phyloP scores from a whole-genome alignment of 352 stramenopile species.

The Pythium guiyangense region DNA sequence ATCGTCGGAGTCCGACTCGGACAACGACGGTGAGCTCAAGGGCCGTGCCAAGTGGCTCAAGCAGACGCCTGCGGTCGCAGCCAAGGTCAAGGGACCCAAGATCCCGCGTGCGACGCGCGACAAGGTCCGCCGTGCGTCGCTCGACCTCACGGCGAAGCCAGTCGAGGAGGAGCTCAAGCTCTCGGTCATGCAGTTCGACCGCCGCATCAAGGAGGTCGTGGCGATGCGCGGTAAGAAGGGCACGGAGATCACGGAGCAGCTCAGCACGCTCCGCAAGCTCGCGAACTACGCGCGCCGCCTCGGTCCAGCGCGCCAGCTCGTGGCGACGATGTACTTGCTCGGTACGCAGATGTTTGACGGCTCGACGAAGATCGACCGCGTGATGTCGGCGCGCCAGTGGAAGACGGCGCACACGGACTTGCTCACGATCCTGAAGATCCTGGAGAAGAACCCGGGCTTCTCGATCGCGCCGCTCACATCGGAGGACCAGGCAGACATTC shows the following conservation, averaged over 20 bases:
- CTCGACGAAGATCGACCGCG: constrained; percentile 79
- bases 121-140: constrained; percentile 45
- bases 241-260: constrained; percentile 68
- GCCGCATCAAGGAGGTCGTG: constrained; percentile 81
- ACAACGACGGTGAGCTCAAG: constrained; percentile 89
- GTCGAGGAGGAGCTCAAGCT: constrained; percentile 86
- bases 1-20: constrained; percentile 57
- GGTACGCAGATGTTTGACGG: constrained; percentile 82
- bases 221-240: constrained; percentile 81
- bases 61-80: constrained; percentile 65
- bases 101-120: constrained; percentile 37
- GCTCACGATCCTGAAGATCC: constrained; percentile 56
- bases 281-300: constrained; percentile 76
- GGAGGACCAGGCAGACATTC: constrained; percentile 84
- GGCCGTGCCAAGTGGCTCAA: constrained; percentile 96
- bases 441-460: constrained; percentile 84
- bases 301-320: constrained; percentile 66
- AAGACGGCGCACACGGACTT: constrained; percentile 66
- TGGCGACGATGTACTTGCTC: constrained; percentile 80
- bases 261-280: constrained; percentile 68
- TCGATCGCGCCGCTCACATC: constrained; percentile 61
- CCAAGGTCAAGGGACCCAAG: constrained; percentile 47
- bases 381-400: constrained; percentile 80
- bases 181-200: constrained; percentile 70
- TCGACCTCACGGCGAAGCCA: constrained; percentile 40